Conservation (phyloP, 2,329 filamentous ascomycete species). For the Stagonosporopsis tanaceti region DNA sequence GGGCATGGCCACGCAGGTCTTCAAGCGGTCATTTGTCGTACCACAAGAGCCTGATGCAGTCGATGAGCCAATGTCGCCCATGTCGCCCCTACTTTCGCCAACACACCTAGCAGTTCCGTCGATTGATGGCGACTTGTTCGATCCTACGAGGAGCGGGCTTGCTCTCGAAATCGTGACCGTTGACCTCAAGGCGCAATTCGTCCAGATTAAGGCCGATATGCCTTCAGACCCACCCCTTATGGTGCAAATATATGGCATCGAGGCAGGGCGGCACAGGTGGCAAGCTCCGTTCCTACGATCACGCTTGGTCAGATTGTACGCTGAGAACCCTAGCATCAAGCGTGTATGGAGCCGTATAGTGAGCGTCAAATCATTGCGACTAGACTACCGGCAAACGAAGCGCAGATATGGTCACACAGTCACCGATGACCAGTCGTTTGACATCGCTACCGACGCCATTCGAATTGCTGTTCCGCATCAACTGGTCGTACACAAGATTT, state of each 20-base stretch:
- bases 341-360: constrained; percentile 86
- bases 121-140: constrained; percentile 39
- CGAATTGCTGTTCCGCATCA: constrained; percentile 90
- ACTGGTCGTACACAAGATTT: constrained; percentile 84
- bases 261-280: constrained; percentile 87
- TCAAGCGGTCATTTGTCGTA: constrained; percentile 59
- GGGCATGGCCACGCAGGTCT: constrained; percentile 78
- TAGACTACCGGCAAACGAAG: constrained; percentile 81
- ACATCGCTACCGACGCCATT: constrained; percentile 84
- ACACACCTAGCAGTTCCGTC: constrained; percentile 45
- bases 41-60: constrained; percentile 21
- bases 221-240: constrained; percentile 90
- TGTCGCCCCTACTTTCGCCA: constrained; percentile 23
- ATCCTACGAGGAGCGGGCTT: constrained; percentile 33
- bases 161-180: constrained; percentile 75
- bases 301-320: constrained; percentile 83
- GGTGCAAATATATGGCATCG: constrained; percentile 84
- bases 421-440: constrained; percentile 80
- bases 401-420: constrained; percentile 70
- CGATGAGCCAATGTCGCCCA: constrained; percentile 22
- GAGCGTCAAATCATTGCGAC: constrained; percentile 79
- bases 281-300: constrained; percentile 81
- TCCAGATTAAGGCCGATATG: constrained; percentile 90
- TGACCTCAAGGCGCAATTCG: constrained; percentile 79
- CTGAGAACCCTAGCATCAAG: constrained; percentile 83